Base-by-base conservation (phyloP, 495 filamentous ascomycete species). In the Penicillium maclennaniae region DNA sequence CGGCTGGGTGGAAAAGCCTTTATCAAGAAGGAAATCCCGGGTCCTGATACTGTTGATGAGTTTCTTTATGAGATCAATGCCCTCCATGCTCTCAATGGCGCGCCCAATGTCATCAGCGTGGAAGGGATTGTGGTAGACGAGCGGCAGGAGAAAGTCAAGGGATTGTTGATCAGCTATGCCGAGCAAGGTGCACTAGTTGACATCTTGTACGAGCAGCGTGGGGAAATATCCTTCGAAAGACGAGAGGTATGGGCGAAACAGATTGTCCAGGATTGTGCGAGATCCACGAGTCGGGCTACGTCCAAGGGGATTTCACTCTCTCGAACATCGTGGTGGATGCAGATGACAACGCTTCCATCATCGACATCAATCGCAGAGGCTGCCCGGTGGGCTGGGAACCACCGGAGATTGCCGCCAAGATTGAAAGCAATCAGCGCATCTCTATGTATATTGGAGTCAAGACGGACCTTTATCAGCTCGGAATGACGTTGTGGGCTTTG, bases 361-460 rank as follows among this genome's bases (percentile, higher is more conserved):
- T 98, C 68, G 93, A 98, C 71, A 97, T 98, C 78, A 98, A 98
- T 69, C 81, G 93, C 26, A 79, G 93, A 56, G 93, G 93, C 14
- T 98, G 93, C 58, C 93, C 93, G 0, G 90, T 97, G 2, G 93
- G 92, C 31, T 98, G 93, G 93, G 93, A 98, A 62, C 92, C 95
- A 4, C 95, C 95, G 1, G 93, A 98, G 69, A 88, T 95, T 39
- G 85, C 85, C 8, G 80, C 82, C 0, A 83, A 97, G 59, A 95
- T 98, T 53, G 85, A 92, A 47, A 92, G 87, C 71, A 90, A 89
- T 49, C 93, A 97, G 65, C 81, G 91, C 23, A 93, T 98, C 26
- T 88, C 89, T 25, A 97, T 98, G 89, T 96, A 96, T 65, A 97
- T 98, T 66, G 93, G 93, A 6, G 90, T 97, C 69, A 98, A 97